A percentile compares a stretch with the other conserved stretches of the same genome.
Conservation (phyloP, 768 basidiomycete species). For the Boletellus ananas region DNA sequence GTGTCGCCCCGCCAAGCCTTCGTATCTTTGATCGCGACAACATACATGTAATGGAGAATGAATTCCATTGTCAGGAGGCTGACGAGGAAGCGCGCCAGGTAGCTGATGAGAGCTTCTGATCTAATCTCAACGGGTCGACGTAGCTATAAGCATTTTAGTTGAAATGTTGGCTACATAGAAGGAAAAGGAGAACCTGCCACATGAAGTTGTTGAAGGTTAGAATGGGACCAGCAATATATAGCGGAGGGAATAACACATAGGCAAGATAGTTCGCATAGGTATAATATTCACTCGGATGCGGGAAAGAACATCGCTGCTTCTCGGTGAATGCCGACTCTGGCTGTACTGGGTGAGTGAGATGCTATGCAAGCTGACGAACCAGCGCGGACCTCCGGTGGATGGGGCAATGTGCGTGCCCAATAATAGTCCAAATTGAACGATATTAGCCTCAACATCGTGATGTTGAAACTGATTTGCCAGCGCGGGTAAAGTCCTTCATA, state of each 20-base stretch:
- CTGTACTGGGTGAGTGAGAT: constrained; percentile 16
- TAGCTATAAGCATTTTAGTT: constrained; percentile 40
- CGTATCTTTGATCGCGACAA: constrained; percentile 91
- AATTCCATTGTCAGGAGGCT: constrained; percentile 85
- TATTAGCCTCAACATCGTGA: constrained; percentile 89
- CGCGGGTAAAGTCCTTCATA: constrained; percentile 78
- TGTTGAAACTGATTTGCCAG: constrained; percentile 94
- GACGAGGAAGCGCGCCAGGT: constrained; percentile 65
- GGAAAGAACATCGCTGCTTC: constrained; percentile 54
- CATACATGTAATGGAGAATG: constrained; percentile 91
- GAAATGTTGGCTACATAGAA: neutral
- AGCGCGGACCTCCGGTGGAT: constrained; percentile 41
- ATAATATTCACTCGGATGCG: constrained; percentile 60
- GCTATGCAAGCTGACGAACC: neutral
- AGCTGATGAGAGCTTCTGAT: constrained; percentile 41
- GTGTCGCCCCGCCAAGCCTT: constrained; percentile 78
- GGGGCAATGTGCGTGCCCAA: constrained; percentile 60
- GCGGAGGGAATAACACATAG: constrained; percentile 87
- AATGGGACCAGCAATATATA: constrained; percentile 96
- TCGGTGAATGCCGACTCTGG: constrained; percentile 39
- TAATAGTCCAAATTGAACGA: constrained; percentile 93
- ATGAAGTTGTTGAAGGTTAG: constrained; percentile 94
- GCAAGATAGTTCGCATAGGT: constrained; percentile 70
- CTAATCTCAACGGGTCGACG: constrained; percentile 52
- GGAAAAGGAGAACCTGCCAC: constrained; percentile 63